These are phyloP conservation scores for Fusarium graminum DNA, from an alignment of 2,329 filamentous ascomycete species.

Conservation along the genomic window DNA sequence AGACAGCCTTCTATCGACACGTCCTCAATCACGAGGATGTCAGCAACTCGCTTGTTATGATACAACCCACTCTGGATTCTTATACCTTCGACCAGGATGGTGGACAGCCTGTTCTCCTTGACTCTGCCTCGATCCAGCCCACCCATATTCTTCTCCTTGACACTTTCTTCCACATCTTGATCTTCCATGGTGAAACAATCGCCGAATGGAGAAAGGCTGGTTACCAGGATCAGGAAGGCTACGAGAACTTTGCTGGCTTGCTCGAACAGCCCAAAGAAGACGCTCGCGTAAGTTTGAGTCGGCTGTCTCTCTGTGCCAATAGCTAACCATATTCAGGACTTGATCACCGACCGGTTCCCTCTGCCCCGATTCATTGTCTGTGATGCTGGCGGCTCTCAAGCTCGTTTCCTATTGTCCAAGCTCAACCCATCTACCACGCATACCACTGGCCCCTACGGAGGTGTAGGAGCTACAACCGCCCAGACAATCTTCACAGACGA, in stretches of 20 bases:
- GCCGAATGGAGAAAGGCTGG: constrained; percentile 98
- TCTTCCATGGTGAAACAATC: constrained; percentile 98
- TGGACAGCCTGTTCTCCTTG: constrained; percentile 90
- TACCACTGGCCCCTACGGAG: constrained; percentile 91
- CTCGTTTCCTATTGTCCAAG: constrained; percentile 95
- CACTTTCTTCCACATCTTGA: constrained; percentile 99
- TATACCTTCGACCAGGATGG: constrained; percentile 98
- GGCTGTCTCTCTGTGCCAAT: neutral
- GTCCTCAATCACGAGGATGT: constrained; percentile 98
- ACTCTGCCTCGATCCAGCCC: constrained; percentile 95
- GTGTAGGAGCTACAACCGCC: constrained; percentile 84
- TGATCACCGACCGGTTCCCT: constrained; percentile 98
- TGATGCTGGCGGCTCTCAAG: constrained; percentile 97
- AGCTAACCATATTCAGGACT: constrained; percentile 71
- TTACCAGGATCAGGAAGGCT: constrained; percentile 97
- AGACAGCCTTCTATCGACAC: constrained; percentile 98
- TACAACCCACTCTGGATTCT: constrained; percentile 95
- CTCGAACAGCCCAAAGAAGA: constrained; percentile 97
- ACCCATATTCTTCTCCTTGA: constrained; percentile 94
- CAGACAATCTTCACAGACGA: constrained; percentile 99
- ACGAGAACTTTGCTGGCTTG: constrained; percentile 92
- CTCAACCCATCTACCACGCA: constrained; percentile 98
- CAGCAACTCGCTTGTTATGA: constrained; percentile 97
- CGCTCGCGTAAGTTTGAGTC: constrained; percentile 77
- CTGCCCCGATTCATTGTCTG: constrained; percentile 98